Evolutionary conservation across 164 flowering plant genomes (phyloP).

Genomic region (Magnolia sinica): DNA sequence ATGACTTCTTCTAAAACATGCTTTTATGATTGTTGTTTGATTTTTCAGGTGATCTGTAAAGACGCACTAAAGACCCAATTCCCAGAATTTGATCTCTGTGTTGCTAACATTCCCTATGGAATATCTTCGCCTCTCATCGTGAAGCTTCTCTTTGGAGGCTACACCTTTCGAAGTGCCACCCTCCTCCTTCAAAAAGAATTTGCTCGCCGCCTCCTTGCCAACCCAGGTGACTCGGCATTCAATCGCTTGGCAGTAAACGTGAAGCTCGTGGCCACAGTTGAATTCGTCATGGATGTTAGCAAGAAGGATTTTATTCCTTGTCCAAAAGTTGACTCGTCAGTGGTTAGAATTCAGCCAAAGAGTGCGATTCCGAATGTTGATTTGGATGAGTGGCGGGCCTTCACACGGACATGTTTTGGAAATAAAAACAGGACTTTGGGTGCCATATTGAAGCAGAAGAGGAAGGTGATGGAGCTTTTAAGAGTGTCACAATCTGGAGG

Average conservation of each 20-base stretch:
- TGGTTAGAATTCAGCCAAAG: slow-evolving; percentile 65
- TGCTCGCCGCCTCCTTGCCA: slow-evolving; percentile 72
- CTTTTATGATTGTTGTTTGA: background rate
- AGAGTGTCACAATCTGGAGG: slow-evolving; percentile 21
- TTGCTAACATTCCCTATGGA: slow-evolving; percentile 85
- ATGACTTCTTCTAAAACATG: background rate
- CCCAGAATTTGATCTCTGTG: slow-evolving; percentile 72
- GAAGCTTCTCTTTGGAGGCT: slow-evolving; percentile 55
- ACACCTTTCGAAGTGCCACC: slow-evolving; percentile 62
- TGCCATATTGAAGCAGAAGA: slow-evolving; percentile 87
- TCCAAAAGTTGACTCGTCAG: slow-evolving; percentile 90
- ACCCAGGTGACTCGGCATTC: slow-evolving; percentile 81
- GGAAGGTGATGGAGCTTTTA: slow-evolving; percentile 63
- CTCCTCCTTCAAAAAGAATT: slow-evolving; percentile 91
- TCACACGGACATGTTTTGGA: slow-evolving; percentile 72
- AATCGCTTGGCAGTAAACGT: slow-evolving; percentile 88
- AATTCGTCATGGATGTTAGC: slow-evolving; percentile 83
- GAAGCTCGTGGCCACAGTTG: slow-evolving; percentile 73
- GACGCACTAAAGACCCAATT: slow-evolving; percentile 81
- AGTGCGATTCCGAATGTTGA: slow-evolving; percentile 55
- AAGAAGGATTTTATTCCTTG: slow-evolving; percentile 83
- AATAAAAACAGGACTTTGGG: slow-evolving; percentile 92
- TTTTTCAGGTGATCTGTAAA: slow-evolving; percentile 58
- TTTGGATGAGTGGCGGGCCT: slow-evolving; percentile 81
- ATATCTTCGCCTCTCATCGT: slow-evolving; percentile 84